These are phyloP conservation scores for Clavispora carvajalis DNA, from an alignment of 805 yeast genomes.

Conservation along the genomic window DNA sequence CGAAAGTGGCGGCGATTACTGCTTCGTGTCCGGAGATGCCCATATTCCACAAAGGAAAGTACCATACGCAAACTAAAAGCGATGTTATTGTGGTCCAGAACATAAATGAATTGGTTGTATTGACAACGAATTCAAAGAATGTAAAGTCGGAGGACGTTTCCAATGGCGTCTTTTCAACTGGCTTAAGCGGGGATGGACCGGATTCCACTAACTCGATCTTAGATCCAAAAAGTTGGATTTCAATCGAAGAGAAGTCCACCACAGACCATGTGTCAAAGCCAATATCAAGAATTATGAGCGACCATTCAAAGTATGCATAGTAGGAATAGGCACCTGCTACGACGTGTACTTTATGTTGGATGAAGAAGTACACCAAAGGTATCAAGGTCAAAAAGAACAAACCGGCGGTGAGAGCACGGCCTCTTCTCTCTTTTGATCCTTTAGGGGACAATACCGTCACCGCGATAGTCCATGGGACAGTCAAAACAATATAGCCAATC, in stretches of 20 bases:
- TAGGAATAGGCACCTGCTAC: slow-evolving; percentile 92
- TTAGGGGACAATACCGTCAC: slow-evolving; percentile 49
- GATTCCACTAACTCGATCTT: slow-evolving; percentile 15
- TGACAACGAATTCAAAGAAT: slow-evolving; percentile 34
- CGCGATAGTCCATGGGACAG: slow-evolving; percentile 84
- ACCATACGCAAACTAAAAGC: slow-evolving; percentile 85
- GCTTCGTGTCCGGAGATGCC: slow-evolving; percentile 95
- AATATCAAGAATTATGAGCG: slow-evolving; percentile 75
- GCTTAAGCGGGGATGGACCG: neutral
- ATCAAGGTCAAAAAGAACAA: slow-evolving; percentile 67
- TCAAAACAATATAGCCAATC: slow-evolving; percentile 83
- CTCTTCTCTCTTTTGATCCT: slow-evolving; percentile 41
- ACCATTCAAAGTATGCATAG: slow-evolving; percentile 95
- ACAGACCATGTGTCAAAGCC: slow-evolving; percentile 79
- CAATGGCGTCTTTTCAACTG: neutral
- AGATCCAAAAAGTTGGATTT: slow-evolving; percentile 36
- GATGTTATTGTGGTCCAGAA: slow-evolving; percentile 86
- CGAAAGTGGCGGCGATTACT: slow-evolving; percentile 44
- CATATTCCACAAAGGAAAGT: slow-evolving; percentile 97
- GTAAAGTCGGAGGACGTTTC: slow-evolving; percentile 27
- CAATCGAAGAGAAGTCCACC: slow-evolving; percentile 62
- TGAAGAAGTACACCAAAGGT: slow-evolving; percentile 83
- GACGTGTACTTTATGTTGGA: slow-evolving; percentile 86
- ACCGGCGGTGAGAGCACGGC: slow-evolving; percentile 47
- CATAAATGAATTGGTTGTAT: slow-evolving; percentile 60